Evolutionary conservation across 345 rosid genomes (phyloP), one percentile per base, ranked within the genome.

Genomic region (Durio zibethinus): DNA sequence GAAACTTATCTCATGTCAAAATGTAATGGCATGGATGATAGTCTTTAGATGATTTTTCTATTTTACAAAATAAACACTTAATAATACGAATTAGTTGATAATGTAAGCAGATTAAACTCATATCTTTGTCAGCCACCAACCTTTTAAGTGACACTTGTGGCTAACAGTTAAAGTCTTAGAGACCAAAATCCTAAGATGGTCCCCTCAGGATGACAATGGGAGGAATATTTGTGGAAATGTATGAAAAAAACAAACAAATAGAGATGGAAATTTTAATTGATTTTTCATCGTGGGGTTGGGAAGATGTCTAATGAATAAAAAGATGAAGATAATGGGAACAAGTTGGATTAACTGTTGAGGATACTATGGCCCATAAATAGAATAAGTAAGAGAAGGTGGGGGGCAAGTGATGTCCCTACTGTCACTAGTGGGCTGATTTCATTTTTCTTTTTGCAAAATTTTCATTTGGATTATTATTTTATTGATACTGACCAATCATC

Each of bases 381-480:
- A 62, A 36, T 52, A 71, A 36, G 72, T 45, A 56, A 29, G 14
- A 75, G 79, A 72, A 23, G 80, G 81, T 85, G 75, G 87, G 87
- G 84, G 83, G 74, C 82, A 65, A 57, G 29, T 73, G 83, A 83
- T 84, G 77, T 82, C 84, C 84, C 87, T 83, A 80, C 85, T 83
- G 80, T 80, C 63, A 27, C 77, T 72, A 52, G 82, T 80, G 80
- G 84, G 35, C 79, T 75, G 33, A 56, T 76, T 80, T 31, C 29
- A 35, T 38, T 11, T 42, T 60, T 43, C 14, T 10, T 29, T 63
- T 74, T 72, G 1, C 9, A 62, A 3, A 29, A 2, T 63, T 43
- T 72, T 36, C 72, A 25, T 56, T 76, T 74, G 75, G 54, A 48
- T 63, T 66, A 47, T 45, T 78, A 59, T 40, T 80, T 63, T 31